Evolutionary conservation across 169 alveolate genomes (phyloP).

Genomic region (Eimeria maxima): DNA sequence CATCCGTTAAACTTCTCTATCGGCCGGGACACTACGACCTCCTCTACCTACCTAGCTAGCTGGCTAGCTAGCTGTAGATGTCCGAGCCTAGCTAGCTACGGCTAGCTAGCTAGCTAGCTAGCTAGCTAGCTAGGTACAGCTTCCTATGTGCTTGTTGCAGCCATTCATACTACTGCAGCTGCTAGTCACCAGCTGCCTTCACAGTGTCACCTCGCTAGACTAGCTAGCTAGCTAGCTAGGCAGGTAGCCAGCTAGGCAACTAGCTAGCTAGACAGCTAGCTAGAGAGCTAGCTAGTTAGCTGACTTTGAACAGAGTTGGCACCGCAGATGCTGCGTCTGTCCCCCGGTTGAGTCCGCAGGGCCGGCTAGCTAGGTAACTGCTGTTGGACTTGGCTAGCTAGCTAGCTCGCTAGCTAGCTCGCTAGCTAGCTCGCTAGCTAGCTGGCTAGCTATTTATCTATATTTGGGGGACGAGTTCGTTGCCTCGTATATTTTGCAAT

Average conservation of each 20-base stretch:
- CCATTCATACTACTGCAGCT: too few relatives aligned
- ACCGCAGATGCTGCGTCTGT: too few relatives aligned
- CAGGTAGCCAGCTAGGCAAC: too few relatives aligned
- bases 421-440: constrained; percentile 29
- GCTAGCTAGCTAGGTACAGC: neutral
- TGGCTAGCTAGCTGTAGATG: neutral
- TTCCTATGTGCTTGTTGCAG: neutral
- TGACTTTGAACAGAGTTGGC: too few relatives aligned
- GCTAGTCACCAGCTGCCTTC: too few relatives aligned
- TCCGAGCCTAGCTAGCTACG: neutral
- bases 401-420: neutral
- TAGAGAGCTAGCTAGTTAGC: neutral
- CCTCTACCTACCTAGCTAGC: constrained; percentile 6
- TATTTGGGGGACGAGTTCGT: too few relatives aligned
- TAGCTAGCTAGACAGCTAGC: neutral
- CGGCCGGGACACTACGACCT: constrained; percentile 84
- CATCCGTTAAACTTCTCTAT: constrained; percentile 69
- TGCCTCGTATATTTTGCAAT: neutral
- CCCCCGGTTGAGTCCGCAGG: too few relatives aligned
- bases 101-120: neutral
- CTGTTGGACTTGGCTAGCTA: neutral
- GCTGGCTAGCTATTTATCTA: neutral
- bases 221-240: too few relatives aligned
- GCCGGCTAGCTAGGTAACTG: neutral
- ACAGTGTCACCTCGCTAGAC: too few relatives aligned